Conservation (phyloP, 192 early-diverging fungal species). For the Funneliformis mosseae region DNA sequence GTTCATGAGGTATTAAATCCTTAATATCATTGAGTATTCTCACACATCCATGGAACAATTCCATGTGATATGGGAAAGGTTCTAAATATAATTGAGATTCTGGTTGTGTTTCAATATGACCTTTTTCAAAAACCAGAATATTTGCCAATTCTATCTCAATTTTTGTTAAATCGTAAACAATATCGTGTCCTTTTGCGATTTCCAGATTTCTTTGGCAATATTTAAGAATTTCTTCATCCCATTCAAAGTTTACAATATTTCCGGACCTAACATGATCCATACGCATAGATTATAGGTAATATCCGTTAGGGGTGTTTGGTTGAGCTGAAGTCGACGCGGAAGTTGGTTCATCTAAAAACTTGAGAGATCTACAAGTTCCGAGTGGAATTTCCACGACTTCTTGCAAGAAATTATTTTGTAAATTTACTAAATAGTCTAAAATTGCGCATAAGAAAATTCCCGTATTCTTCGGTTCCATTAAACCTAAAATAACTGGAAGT, state of each 20-base stretch:
- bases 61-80: constrained; percentile 25
- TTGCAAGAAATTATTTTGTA: constrained; percentile 31
- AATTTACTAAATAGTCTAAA: constrained; percentile 10
- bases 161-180: constrained; percentile 21
- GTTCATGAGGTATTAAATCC: constrained; percentile 14
- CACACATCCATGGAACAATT: constrained; percentile 25
- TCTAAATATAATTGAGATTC: neutral
- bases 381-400: constrained; percentile 9
- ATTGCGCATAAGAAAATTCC: constrained; percentile 23
- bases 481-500: neutral
- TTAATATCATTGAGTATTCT: constrained; percentile 28
- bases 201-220: constrained; percentile 23
- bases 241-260: constrained; percentile 22
- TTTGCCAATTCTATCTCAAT: constrained; percentile 28
- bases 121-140: constrained; percentile 21
- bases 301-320: neutral
- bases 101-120: constrained; percentile 1
- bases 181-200: neutral
- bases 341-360: neutral
- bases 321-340: too few relatives aligned
- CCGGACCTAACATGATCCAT: neutral
- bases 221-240: constrained; percentile 23
- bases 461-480: neutral
- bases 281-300: constrained; percentile 16
- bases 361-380: constrained; percentile 11